Evolutionary conservation across 768 basidiomycete species (phyloP), one percentile per base, ranked within the genome.

Genomic region (Pholiota conissans): DNA sequence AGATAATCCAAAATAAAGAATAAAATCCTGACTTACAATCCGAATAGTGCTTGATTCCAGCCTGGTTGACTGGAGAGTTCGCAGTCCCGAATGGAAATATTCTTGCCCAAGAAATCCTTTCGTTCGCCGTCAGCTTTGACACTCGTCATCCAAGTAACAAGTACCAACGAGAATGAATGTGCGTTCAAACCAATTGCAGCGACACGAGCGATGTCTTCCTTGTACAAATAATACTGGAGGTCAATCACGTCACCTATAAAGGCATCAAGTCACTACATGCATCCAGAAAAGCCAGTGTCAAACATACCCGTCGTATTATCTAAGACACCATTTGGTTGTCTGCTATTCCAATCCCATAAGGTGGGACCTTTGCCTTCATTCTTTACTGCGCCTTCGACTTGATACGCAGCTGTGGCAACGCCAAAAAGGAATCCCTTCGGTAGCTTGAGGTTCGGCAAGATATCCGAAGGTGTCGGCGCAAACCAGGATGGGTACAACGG

Each of bases 331-430:
- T 69, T 71, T 16, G 76, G 76, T 57, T 79, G 78, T 13, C 76
- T 71, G 54, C 73, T 75, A 47, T 78, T 79, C 79, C 78, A 79
- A 58, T 81, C 80, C 80, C 80, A 80, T 60, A 76, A 71, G 1
- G 72, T 74, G 1, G 79, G 79, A 7, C 79, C 79, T 56, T 80
- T 79, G 0, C 79, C 80, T 55, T 80, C 82, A 58, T 73, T 74
- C 64, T 80, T 78, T 14, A 70, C 76, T 6, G 80, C 80, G 6
- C 82, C 82, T 70, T 82, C 81, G 26, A 81, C 80, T 60, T 82
- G 81, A 61, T 79, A 81, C 7, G 82, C 77, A 22, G 80, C 79
- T 0, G 81, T 82, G 3, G 79, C 79, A 10, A 81, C 80, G 26
- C 82, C 82, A 59, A 81, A 81, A 42, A 76, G 70, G 67, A 83